Conservation (phyloP, 495 filamentous ascomycete genomes). For the Durotheca rogersii region DNA sequence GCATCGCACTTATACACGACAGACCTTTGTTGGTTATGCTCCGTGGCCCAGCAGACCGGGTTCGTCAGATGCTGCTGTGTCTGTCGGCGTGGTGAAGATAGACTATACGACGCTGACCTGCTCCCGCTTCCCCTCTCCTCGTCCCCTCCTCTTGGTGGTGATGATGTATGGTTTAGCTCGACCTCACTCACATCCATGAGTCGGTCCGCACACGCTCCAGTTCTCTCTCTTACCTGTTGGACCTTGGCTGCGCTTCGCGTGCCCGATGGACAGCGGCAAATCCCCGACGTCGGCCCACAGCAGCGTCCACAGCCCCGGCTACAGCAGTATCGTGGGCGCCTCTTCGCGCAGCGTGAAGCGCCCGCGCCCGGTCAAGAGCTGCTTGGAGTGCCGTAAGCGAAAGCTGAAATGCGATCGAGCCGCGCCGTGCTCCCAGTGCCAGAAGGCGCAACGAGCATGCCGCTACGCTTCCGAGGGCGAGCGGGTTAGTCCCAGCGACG, state of each 20-base stretch:
- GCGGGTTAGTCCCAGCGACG: conserved; percentile 35
- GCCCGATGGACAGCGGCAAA: conserved; percentile 22
- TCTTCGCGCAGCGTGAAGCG: conserved; percentile 41
- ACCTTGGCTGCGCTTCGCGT: neutral
- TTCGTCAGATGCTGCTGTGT: conserved; percentile 20
- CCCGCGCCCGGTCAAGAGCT: conserved; percentile 47
- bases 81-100: too few relatives aligned
- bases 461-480: conserved; percentile 40
- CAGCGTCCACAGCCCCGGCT: conserved; percentile 23
- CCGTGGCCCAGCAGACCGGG: conserved; percentile 1
- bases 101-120: too few relatives aligned
- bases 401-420: conserved; percentile 62
- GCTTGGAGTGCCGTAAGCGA: conserved; percentile 53
- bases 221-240: conserved; percentile 7
- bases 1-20: neutral
- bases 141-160: conserved; percentile 2
- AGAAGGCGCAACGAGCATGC: conserved; percentile 48
- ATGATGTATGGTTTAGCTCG: conserved; percentile 23
- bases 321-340: conserved; percentile 16
- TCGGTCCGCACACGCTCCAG: conserved; percentile 9
- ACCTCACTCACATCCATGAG: conserved; percentile 24
- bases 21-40: neutral
- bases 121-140: too few relatives aligned
- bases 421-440: conserved; percentile 57
- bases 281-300: conserved; percentile 23